phyloP scores from a whole-genome alignment of 331 rosid species.

The Phaseolus coccineus region DNA sequence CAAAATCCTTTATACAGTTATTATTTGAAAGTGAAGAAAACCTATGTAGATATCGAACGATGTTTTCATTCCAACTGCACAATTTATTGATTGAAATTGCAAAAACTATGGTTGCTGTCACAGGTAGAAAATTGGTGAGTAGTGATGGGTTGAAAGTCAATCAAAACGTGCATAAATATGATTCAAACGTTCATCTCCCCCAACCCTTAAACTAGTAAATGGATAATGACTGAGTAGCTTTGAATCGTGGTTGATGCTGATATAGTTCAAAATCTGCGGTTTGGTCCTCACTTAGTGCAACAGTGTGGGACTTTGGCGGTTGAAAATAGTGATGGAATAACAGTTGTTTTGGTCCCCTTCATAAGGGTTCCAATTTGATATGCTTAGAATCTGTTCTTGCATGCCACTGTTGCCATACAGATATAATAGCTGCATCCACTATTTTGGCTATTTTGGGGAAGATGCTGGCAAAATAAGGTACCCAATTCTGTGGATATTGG shows the following conservation, averaged over 20 bases:
- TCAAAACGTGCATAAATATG: conserved; percentile 31
- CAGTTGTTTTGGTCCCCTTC: conserved; percentile 48
- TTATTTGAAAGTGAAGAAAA: conserved; percentile 37
- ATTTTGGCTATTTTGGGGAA: background rate
- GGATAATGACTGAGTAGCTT: conserved; percentile 36
- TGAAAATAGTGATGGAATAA: conserved; percentile 34
- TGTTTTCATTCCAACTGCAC: background rate
- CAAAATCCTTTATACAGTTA: too few species aligned
- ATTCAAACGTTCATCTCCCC: conserved; percentile 46
- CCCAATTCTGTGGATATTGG: conserved; percentile 27
- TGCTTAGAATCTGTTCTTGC: conserved; percentile 45
- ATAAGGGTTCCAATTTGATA: conserved; percentile 25
- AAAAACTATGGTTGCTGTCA: conserved; percentile 6
- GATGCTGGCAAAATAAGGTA: conserved; percentile 13
- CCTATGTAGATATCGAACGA: background rate
- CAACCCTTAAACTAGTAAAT: conserved; percentile 16
- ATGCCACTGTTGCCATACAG: conserved; percentile 40
- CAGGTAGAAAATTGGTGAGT: background rate
- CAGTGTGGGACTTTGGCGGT: conserved; percentile 28
- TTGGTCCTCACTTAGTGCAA: conserved; percentile 49
- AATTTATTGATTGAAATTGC: background rate
- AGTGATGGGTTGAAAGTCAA: conserved; percentile 37
- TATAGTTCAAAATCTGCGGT: conserved; percentile 45
- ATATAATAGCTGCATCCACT: conserved; percentile 28
- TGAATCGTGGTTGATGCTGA: background rate